These are phyloP conservation scores for Cyathus striatus DNA, from an alignment of 768 basidiomycete genomes.

Conservation along the genomic window DNA sequence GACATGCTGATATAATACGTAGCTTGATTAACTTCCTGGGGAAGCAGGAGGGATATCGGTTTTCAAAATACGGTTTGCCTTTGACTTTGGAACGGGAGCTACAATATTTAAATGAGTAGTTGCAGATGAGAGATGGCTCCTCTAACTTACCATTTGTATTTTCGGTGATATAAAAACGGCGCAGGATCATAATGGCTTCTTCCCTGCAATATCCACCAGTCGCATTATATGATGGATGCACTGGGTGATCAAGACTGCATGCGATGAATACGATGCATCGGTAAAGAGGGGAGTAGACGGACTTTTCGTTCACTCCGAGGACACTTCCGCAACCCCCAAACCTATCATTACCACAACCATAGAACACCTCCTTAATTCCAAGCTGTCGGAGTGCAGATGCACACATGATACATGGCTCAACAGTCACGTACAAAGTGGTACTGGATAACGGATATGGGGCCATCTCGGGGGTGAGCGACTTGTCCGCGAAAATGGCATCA, in stretches of 20 bases:
- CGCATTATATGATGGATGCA: conserved; percentile 70
- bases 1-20: too few relatives aligned
- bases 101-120: conserved; percentile 9
- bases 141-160: conserved; percentile 72
- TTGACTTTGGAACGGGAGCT: conserved; percentile 91
- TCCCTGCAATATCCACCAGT: conserved; percentile 73
- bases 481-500: conserved; percentile 73
- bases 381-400: conserved; percentile 92
- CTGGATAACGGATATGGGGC: conserved; percentile 59
- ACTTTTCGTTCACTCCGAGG: conserved; percentile 79
- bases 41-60: conserved; percentile 65
- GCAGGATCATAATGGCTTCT: conserved; percentile 87
- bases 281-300: conserved; percentile 14
- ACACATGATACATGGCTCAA: conserved; percentile 99
- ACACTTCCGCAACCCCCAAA: conserved; percentile 98
- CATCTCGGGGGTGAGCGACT: conserved; percentile 46
- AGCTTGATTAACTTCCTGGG: too few relatives aligned
- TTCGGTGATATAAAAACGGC: conserved; percentile 91
- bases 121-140: conserved; percentile 1
- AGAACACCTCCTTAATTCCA: conserved; percentile 86
- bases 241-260: conserved; percentile 64
- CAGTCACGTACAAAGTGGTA: conserved; percentile 93
- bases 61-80: conserved; percentile 80
- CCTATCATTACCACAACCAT: conserved; percentile 92
- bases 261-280: not conserved